Conservation (phyloP, 2,329 filamentous ascomycete species). For the Ascocoryne sarcoides region DNA sequence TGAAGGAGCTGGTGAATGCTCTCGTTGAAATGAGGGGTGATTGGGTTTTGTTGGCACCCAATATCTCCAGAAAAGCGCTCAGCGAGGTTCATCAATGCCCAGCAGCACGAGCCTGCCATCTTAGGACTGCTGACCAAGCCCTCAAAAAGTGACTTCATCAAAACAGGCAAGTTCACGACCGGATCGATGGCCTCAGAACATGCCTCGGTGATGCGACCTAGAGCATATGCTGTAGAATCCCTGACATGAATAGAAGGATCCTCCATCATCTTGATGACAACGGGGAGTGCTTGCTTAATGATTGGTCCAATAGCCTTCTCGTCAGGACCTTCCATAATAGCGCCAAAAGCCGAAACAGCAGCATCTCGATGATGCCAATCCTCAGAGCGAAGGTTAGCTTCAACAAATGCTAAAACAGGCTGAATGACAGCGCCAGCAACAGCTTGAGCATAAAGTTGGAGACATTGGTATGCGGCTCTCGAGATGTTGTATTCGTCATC, state of each 20-base stretch:
- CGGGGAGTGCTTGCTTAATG: slow-evolving; percentile 88
- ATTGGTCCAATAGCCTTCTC: slow-evolving; percentile 86
- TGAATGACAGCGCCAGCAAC: slow-evolving; percentile 77
- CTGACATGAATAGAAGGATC: slow-evolving; percentile 83
- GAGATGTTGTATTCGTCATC: slow-evolving; percentile 98
- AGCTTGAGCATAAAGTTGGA: slow-evolving; percentile 91
- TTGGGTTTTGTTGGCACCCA: slow-evolving; percentile 66
- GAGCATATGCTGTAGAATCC: slow-evolving; percentile 91
- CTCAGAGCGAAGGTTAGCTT: slow-evolving; percentile 78
- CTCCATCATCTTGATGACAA: slow-evolving; percentile 85
- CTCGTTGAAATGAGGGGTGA: slow-evolving; percentile 88
- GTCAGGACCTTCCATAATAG: slow-evolving; percentile 97
- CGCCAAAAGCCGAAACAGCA: slow-evolving; percentile 92
- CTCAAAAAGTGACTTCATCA: slow-evolving; percentile 83
- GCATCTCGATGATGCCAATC: slow-evolving; percentile 96
- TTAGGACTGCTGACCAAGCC: slow-evolving; percentile 86
- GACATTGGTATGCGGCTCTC: slow-evolving; percentile 89
- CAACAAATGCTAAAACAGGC: slow-evolving; percentile 83
- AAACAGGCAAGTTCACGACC: slow-evolving; percentile 66
- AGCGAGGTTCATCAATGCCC: slow-evolving; percentile 96
- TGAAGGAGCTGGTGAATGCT: slow-evolving; percentile 78
- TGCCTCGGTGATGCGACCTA: slow-evolving; percentile 91
- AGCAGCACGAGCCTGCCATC: slow-evolving; percentile 98
- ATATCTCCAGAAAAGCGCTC: slow-evolving; percentile 88
- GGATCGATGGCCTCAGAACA: slow-evolving; percentile 90